phyloP scores from a whole-genome alignment of 2,329 filamentous ascomycete genomes.

The Berkeleyomyces basicola region DNA sequence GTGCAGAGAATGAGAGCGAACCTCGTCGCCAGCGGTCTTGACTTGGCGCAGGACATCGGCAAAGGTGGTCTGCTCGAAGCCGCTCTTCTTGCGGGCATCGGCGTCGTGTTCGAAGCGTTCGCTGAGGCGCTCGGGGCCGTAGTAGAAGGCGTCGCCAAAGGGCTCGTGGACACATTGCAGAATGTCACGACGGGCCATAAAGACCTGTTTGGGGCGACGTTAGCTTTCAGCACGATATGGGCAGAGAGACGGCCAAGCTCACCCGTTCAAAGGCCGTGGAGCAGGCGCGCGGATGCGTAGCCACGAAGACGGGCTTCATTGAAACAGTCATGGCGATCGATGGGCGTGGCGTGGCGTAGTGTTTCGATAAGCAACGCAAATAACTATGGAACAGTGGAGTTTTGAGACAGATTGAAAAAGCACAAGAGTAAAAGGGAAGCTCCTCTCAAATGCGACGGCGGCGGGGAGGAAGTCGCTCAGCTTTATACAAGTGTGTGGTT shows the following conservation, averaged over 20 bases:
- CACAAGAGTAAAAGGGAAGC: not conserved
- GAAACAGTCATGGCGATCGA: slow-evolving; percentile 36
- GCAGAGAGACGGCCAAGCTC: not conserved
- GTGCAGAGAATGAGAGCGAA: slow-evolving; percentile 21
- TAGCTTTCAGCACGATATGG: slow-evolving; percentile 5
- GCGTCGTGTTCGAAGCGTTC: slow-evolving; percentile 58
- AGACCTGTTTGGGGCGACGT: slow-evolving; percentile 43
- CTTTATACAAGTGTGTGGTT: not conserved
- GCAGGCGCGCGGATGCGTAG: slow-evolving; percentile 85
- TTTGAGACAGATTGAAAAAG: not conserved
- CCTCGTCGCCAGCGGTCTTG: slow-evolving; percentile 55
- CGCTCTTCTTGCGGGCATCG: slow-evolving; percentile 38
- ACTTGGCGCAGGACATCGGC: slow-evolving; percentile 63
- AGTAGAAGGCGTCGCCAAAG: slow-evolving; percentile 94
- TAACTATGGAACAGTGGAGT: not conserved
- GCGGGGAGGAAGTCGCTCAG: not conserved
- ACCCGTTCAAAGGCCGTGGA: slow-evolving; percentile 95
- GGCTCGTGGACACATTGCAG: slow-evolving; percentile 84
- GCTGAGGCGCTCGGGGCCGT: slow-evolving; percentile 74
- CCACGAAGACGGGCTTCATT: slow-evolving; percentile 62
- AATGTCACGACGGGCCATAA: slow-evolving; percentile 79
- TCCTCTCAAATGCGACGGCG: not conserved
- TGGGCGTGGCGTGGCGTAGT: not conserved
- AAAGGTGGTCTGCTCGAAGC: slow-evolving; percentile 55
- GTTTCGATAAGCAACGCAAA: not conserved